Evolutionary conservation across 768 basidiomycete species (phyloP).

Genomic region (Russula abietina): DNA sequence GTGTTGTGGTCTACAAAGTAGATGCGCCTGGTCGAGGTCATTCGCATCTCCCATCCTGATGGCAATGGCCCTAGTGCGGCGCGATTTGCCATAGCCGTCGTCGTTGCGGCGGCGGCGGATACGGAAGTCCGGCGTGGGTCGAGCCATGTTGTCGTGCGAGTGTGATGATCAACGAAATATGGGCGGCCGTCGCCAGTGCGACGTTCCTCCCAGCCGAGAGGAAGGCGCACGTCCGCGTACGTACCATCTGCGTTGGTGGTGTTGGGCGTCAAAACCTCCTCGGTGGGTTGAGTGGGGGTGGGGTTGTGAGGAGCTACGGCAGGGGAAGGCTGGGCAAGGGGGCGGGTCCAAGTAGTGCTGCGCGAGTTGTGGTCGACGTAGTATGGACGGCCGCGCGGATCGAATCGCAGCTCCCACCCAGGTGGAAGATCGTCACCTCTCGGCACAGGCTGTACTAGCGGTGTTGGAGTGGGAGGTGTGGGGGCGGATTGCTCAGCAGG

Average conservation of each 20-base stretch:
- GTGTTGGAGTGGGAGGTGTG: conserved; percentile 15
- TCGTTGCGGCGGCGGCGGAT: conserved; percentile 40
- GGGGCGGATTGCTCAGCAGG: conserved; percentile 7
- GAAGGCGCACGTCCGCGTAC: conserved; percentile 65
- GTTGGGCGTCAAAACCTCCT: conserved; percentile 16
- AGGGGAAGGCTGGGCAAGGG: conserved; percentile 30
- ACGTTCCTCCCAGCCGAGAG: conserved; percentile 89
- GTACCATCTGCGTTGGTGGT: conserved; percentile 28
- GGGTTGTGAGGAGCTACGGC: conserved; percentile 27
- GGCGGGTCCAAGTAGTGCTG: conserved; percentile 75
- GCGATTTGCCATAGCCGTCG: conserved; percentile 34
- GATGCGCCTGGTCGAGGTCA: conserved; percentile 76
- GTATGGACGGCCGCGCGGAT: conserved; percentile 66
- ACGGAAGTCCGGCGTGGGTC: conserved; percentile 68
- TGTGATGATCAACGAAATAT: conserved; percentile 71
- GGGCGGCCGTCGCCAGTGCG: conserved; percentile 81
- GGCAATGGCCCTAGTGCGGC: conserved; percentile 67
- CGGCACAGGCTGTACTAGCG: conserved; percentile 25
- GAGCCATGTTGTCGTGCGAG: conserved; percentile 85
- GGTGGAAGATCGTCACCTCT: conserved; percentile 64
- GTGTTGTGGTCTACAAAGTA: conserved; percentile 94
- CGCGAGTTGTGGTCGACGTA: conserved; percentile 85
- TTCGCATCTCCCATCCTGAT: conserved; percentile 92
- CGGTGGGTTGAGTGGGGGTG: conserved; percentile 14
- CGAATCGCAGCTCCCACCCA: conserved; percentile 81